Conservation (phyloP, 495 filamentous ascomycete genomes). For the Daldinia grandis region DNA sequence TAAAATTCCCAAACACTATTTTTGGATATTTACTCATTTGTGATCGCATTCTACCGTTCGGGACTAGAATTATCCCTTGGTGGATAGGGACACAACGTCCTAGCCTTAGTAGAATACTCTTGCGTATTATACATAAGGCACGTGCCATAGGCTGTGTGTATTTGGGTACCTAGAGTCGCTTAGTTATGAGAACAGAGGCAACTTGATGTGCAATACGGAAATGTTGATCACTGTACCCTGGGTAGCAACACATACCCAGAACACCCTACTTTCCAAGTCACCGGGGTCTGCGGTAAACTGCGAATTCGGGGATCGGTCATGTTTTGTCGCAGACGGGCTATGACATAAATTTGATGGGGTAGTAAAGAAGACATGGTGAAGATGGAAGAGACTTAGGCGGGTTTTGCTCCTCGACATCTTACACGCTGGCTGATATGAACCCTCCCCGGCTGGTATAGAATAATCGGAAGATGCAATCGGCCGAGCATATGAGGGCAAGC, state of each 20-base stretch:
- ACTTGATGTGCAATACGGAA: slow-evolving; percentile 28
- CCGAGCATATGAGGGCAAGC: slow-evolving; percentile 11
- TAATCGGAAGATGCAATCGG: slow-evolving; percentile 31
- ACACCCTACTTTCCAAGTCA: slow-evolving; percentile 7
- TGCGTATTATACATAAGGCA: neutral
- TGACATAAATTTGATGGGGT: slow-evolving; percentile 30
- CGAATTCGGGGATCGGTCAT: slow-evolving; percentile 12
- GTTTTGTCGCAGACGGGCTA: slow-evolving; percentile 15
- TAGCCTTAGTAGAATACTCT: neutral
- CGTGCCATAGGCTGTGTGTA: slow-evolving; percentile 6
- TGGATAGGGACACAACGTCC: neutral
- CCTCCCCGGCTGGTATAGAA: slow-evolving; percentile 24
- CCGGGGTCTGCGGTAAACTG: slow-evolving; percentile 7
- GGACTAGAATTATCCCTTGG: neutral
- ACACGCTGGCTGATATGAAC: slow-evolving; percentile 9
- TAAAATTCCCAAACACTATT: neutral
- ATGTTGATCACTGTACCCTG: slow-evolving; percentile 31
- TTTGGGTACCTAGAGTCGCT: slow-evolving; percentile 8
- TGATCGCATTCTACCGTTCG: neutral
- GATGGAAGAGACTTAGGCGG: neutral
- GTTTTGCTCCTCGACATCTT: neutral
- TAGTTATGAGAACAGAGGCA: slow-evolving; percentile 23
- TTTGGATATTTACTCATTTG: neutral
- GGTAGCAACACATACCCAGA: slow-evolving; percentile 15
- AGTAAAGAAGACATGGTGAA: slow-evolving; percentile 13